phyloP scores from a whole-genome alignment of 768 basidiomycete genomes.

The Peribolospora baueri region DNA sequence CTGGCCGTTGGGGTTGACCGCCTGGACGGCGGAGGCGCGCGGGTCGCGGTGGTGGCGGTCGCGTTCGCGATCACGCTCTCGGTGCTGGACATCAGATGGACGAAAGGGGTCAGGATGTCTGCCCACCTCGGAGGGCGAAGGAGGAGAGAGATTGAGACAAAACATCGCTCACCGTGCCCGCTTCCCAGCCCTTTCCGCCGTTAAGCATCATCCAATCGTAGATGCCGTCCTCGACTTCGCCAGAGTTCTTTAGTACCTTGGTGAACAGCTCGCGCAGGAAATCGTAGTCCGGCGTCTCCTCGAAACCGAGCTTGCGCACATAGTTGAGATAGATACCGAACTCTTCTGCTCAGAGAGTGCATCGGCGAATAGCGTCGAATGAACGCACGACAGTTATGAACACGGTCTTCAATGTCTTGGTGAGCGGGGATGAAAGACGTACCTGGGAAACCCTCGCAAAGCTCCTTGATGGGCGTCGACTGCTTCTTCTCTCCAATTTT shows the following conservation, averaged over 20 bases:
- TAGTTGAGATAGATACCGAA: constrained; percentile 98
- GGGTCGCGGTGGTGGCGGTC: constrained; percentile 21
- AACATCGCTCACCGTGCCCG: constrained; percentile 33
- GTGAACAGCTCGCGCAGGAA: constrained; percentile 85
- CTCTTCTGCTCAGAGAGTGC: constrained; percentile 39
- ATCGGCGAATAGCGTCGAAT: background rate
- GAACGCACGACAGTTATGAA: background rate
- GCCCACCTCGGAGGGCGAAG: constrained; percentile 3
- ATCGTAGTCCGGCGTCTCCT: constrained; percentile 97
- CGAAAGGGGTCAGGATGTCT: constrained; percentile 4
- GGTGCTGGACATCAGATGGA: constrained; percentile 5
- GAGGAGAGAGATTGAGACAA: background rate
- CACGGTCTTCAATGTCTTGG: background rate
- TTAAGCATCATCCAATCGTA: constrained; percentile 94
- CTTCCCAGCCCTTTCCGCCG: constrained; percentile 86
- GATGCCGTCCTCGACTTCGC: constrained; percentile 71
- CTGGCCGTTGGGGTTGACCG: background rate
- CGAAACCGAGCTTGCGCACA: constrained; percentile 94
- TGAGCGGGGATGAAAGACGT: constrained; percentile 12
- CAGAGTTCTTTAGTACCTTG: constrained; percentile 75
- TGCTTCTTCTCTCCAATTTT: constrained; percentile 99
- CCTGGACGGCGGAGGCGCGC: constrained; percentile 19
- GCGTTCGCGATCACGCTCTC: constrained; percentile 16
- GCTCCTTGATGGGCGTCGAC: constrained; percentile 86
- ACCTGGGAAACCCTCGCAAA: constrained; percentile 91